Evolutionary conservation across 2,329 filamentous ascomycete genomes (phyloP).

Genomic region (Ophiocordyceps camponoti-floridani): DNA sequence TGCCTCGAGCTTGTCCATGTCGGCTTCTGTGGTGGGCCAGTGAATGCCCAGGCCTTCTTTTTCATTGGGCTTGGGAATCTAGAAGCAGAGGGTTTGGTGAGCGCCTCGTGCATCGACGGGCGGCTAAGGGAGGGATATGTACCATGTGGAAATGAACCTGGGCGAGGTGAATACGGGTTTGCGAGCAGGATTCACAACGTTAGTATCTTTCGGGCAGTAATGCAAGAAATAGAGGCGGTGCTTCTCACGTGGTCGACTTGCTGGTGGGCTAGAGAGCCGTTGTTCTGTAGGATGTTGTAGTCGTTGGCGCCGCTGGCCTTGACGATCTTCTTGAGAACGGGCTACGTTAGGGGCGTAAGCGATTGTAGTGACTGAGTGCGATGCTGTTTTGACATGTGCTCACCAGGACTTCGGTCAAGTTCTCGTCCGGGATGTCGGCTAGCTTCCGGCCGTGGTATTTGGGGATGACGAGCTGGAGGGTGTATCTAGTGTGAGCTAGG

Average conservation of each 20-base stretch:
- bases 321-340: constrained; percentile 63
- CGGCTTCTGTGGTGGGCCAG: constrained; percentile 60
- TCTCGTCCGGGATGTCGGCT: constrained; percentile 79
- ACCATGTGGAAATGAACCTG: constrained; percentile 91
- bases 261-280: constrained; percentile 81
- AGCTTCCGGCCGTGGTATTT: constrained; percentile 90
- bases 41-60: constrained; percentile 59
- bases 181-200: not conserved
- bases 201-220: not conserved
- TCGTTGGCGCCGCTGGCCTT: constrained; percentile 56
- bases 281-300: constrained; percentile 95
- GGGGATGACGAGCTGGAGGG: constrained; percentile 92
- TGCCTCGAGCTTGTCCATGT: constrained; percentile 72
- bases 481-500: no score
- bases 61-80: constrained; percentile 89
- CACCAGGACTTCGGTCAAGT: constrained; percentile 67
- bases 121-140: constrained; percentile 15
- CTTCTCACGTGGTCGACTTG: constrained; percentile 67
- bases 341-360: constrained; percentile 7
- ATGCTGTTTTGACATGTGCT: no score
- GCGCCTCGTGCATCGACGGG: not conserved
- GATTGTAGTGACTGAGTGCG: no score
- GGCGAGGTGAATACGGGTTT: not conserved
- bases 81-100: constrained; percentile 1
- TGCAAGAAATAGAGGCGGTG: no score